A percentile compares a stretch with the other conserved stretches of the same genome.
Evolutionary conservation across 2,329 filamentous ascomycete species (phyloP).

Genomic region (Apiospora pterosperma): DNA sequence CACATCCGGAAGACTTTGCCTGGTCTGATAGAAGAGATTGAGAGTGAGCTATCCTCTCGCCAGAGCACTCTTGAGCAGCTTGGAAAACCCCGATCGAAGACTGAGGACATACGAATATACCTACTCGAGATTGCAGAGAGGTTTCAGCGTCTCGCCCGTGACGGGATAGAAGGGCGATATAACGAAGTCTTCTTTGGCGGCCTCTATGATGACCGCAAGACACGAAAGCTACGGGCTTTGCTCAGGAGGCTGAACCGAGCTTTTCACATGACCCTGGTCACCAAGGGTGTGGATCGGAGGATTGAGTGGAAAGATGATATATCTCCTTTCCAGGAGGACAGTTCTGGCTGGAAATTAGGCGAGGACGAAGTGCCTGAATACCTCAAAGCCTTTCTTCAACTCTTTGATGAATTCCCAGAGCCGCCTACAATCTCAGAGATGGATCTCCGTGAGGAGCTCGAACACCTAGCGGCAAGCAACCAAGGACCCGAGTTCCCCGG

Average conservation of each 20-base stretch:
- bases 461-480: slow-evolving; percentile 9
- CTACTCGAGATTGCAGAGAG: slow-evolving; percentile 32
- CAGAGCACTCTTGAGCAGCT: slow-evolving; percentile 16
- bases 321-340: neutral
- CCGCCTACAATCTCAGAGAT: slow-evolving; percentile 19
- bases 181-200: slow-evolving; percentile 35
- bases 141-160: slow-evolving; percentile 33
- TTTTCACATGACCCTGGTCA: slow-evolving; percentile 24
- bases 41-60: slow-evolving; percentile 15
- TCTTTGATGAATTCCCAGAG: slow-evolving; percentile 24
- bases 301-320: slow-evolving; percentile 10
- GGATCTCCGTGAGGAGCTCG: slow-evolving; percentile 15
- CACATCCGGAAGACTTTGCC: slow-evolving; percentile 27
- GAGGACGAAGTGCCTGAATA: slow-evolving; percentile 17
- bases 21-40: slow-evolving; percentile 23
- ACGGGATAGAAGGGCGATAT: slow-evolving; percentile 39
- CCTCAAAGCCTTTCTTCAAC: slow-evolving; percentile 25
- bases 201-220: slow-evolving; percentile 17
- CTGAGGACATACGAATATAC: slow-evolving; percentile 26
- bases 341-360: neutral
- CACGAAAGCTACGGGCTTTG: slow-evolving; percentile 27
- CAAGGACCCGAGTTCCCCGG: slow-evolving; percentile 12
- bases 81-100: slow-evolving; percentile 21
- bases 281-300: slow-evolving; percentile 22
- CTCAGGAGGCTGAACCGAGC: slow-evolving; percentile 28